Evolutionary conservation across 2,329 filamentous ascomycete genomes (phyloP).

Genomic region (Aspergillus sojae): DNA sequence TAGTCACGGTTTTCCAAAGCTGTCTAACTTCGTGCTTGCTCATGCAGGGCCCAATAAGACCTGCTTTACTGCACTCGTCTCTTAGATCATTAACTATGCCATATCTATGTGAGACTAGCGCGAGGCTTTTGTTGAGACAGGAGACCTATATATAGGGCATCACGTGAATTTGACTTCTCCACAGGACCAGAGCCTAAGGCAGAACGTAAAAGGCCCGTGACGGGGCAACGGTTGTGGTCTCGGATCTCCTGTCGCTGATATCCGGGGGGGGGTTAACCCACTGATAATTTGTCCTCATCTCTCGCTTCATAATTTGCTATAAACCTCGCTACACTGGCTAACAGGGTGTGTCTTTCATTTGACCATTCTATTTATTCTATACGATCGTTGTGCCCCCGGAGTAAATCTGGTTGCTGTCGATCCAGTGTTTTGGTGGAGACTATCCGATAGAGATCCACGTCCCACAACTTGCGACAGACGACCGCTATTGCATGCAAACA

Average conservation of each 20-base stretch:
- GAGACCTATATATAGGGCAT: constrained; percentile 1
- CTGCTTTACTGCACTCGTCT: background rate
- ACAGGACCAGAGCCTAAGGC: background rate
- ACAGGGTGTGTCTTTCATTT: constrained; percentile 4
- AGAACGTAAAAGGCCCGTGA: background rate
- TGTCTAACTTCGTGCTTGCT: background rate
- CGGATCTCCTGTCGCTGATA: background rate
- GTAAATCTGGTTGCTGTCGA: constrained; percentile 14
- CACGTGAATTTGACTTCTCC: background rate
- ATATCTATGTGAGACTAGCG: background rate
- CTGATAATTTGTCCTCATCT: background rate
- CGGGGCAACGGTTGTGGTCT: background rate
- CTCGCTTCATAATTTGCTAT: background rate
- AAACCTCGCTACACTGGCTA: background rate
- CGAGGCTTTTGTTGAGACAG: background rate
- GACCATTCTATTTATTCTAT: background rate
- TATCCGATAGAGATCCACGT: constrained; percentile 18
- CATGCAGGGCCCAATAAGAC: background rate
- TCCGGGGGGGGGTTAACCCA: background rate
- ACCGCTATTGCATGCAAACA: constrained; percentile 6
- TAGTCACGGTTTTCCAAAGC: background rate
- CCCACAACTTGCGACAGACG: constrained; percentile 9
- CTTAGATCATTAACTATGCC: background rate
- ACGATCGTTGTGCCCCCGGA: constrained; percentile 7
- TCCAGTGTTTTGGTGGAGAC: constrained; percentile 20